These are phyloP conservation scores for Cercospora brassicicola DNA, from an alignment of 2,329 filamentous ascomycete genomes.

Conservation along the genomic window DNA sequence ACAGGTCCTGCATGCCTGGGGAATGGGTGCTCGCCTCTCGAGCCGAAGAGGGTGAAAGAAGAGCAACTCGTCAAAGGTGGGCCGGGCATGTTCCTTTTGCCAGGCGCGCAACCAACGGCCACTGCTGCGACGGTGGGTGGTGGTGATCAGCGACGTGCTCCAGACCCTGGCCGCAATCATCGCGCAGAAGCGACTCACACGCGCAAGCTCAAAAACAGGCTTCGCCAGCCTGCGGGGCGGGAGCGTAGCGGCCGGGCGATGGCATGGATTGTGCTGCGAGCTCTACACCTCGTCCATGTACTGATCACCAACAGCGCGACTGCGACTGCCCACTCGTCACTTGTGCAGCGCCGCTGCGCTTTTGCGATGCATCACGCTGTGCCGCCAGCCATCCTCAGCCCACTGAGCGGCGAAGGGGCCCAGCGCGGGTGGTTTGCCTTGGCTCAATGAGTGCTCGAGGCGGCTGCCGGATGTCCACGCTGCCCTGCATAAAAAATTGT, in stretches of 20 bases:
- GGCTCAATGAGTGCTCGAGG: neutral
- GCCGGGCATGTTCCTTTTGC: conserved; percentile 6
- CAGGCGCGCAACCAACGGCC: neutral
- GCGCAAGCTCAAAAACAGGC: neutral
- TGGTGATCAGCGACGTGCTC: neutral
- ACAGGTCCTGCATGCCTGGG: conserved; percentile 8
- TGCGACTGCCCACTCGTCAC: neutral
- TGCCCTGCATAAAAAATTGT: neutral
- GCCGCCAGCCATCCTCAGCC: neutral
- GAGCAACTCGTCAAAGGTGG: conserved; percentile 5
- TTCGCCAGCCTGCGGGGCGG: neutral
- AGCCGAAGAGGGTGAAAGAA: neutral
- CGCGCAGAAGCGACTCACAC: neutral
- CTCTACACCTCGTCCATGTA: neutral
- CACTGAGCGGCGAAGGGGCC: too few species aligned
- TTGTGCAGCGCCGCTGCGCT: neutral
- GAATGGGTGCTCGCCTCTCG: neutral
- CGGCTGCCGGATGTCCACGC: neutral
- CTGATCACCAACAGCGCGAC: neutral
- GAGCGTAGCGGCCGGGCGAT: neutral
- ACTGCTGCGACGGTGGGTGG: neutral
- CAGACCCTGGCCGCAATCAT: conserved; percentile 4
- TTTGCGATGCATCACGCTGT: neutral
- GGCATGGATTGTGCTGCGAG: neutral
- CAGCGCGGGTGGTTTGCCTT: too few species aligned